Evolutionary conservation across 306 rosid genomes (phyloP), one percentile per base, ranked within the genome.

Genomic region (Cicer pinnatifidum): DNA sequence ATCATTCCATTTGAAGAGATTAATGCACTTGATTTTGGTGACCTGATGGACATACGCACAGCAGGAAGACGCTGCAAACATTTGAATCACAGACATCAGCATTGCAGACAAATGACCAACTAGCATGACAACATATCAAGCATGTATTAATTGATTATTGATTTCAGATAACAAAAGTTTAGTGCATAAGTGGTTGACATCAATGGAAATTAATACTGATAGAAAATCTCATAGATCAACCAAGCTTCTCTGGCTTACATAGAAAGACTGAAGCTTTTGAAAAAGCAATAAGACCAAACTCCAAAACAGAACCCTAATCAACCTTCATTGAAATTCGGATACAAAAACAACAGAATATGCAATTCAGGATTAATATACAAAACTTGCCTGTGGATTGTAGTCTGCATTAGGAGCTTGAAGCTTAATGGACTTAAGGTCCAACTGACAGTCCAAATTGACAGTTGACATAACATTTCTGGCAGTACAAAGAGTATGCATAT

Each of bases 21-120:
- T 79, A 90, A 82, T 1, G 96, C 98, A 41, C 96, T 93, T 35
- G 98, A 91, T 82, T 91, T 91, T 3, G 98, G 98, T 20, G 89
- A 96, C 82, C 97, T 85, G 64, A 93, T 93, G 88, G 97, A 86
- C 98, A 93, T 93, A 61, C 89, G 88, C 70, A 93, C 98, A 23
- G 98, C 96, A 50, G 97, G 97, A 86, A 90, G 91, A 68, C 98
- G 96, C 98, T 93, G 90, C 75, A 85, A 58, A 85, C 41, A 54
- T 35, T 62, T 47, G 45, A 47, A 84, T 16, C 16, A 47, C 8
- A 75, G 57, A 79, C 39, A 52, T 78, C 23, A 73, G 69, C 20
- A 47, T 16, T 35, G 12, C 35, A 68, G 40, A 71, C 17, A 72
- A 54, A 64, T 54, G 23, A 54, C 63, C 54, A 45, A 79, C 43